Evolutionary conservation across 2,329 filamentous ascomycete genomes (phyloP).

Genomic region (Aspergillus sp.): DNA sequence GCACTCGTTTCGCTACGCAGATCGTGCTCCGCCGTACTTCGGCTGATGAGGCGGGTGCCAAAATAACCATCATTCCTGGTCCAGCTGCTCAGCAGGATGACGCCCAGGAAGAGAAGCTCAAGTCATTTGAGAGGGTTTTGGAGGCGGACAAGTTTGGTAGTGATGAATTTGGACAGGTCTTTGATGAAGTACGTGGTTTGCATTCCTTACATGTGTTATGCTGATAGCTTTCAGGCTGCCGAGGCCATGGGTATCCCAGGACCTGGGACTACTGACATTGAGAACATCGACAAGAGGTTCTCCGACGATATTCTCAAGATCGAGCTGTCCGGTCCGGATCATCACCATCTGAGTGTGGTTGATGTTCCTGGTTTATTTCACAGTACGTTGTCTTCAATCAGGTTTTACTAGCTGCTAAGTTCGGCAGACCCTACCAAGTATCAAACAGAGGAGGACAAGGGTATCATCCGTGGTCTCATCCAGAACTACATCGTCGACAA

Average conservation of each 20-base stretch:
- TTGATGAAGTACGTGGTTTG: slow-evolving; percentile 22
- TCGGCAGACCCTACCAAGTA: slow-evolving; percentile 45
- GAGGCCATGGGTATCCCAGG: slow-evolving; percentile 28
- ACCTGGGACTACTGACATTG: slow-evolving; percentile 10
- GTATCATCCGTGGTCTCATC: slow-evolving; percentile 52
- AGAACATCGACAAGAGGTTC: slow-evolving; percentile 31
- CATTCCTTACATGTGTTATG: background rate
- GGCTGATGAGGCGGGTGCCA: slow-evolving; percentile 15
- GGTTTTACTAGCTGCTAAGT: background rate
- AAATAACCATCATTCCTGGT: slow-evolving; percentile 35
- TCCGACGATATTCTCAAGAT: slow-evolving; percentile 44
- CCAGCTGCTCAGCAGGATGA: slow-evolving; percentile 18
- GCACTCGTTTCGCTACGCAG: slow-evolving; percentile 34
- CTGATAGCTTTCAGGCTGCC: slow-evolving; percentile 20
- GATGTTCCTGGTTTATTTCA: slow-evolving; percentile 48
- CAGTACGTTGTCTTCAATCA: slow-evolving; percentile 8
- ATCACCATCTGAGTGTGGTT: slow-evolving; percentile 43
- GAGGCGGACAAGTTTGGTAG: slow-evolving; percentile 18
- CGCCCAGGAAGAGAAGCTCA: slow-evolving; percentile 14
- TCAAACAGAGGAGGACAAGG: slow-evolving; percentile 56
- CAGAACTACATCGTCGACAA: slow-evolving; percentile 53
- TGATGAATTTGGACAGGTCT: slow-evolving; percentile 20
- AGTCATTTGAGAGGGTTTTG: slow-evolving; percentile 16
- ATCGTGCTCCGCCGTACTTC: slow-evolving; percentile 28
- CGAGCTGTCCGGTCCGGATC: slow-evolving; percentile 42